Percentiles rank a stretch among this genome's conserved stretches.
Conservation (phyloP, 306 rosid species). For the Gynostemma pentaphyllum region DNA sequence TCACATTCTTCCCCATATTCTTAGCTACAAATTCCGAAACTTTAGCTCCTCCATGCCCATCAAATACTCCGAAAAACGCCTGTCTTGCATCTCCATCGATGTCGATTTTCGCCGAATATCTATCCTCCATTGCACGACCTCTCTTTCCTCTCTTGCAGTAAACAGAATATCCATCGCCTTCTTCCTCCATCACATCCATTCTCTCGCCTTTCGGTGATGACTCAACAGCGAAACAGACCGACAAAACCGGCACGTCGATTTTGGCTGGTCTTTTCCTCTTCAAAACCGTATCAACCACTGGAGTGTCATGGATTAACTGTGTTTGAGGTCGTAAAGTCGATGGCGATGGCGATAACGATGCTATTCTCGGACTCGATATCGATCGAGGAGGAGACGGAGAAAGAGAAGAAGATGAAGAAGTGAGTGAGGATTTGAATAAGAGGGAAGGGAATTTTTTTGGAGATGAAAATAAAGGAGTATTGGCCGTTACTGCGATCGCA, state of each 20-base stretch:
- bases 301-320: background rate
- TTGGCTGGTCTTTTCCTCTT: conserved; percentile 41
- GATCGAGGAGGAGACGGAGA: conserved; percentile 25
- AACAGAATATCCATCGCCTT: conserved; percentile 33
- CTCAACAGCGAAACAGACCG: conserved; percentile 16
- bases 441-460: conserved; percentile 15
- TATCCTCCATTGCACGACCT: conserved; percentile 28
- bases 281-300: conserved; percentile 7
- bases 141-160: conserved; percentile 43
- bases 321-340: conserved; percentile 10
- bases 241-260: conserved; percentile 17
- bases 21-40: conserved; percentile 43
- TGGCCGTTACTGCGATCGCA: conserved; percentile 24
- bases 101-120: conserved; percentile 32
- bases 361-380: background rate
- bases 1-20: conserved; percentile 23
- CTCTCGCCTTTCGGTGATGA: conserved; percentile 9
- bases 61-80: conserved; percentile 48
- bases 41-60: conserved; percentile 44
- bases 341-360: conserved; percentile 6
- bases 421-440: conserved; percentile 16
- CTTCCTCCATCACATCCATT: conserved; percentile 32
- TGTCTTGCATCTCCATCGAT: conserved; percentile 19
- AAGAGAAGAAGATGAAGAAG: background rate
- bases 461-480: conserved; percentile 34